Evolutionary conservation across 495 filamentous ascomycete genomes (phyloP).

Genomic region (Penicillium riverlandense): DNA sequence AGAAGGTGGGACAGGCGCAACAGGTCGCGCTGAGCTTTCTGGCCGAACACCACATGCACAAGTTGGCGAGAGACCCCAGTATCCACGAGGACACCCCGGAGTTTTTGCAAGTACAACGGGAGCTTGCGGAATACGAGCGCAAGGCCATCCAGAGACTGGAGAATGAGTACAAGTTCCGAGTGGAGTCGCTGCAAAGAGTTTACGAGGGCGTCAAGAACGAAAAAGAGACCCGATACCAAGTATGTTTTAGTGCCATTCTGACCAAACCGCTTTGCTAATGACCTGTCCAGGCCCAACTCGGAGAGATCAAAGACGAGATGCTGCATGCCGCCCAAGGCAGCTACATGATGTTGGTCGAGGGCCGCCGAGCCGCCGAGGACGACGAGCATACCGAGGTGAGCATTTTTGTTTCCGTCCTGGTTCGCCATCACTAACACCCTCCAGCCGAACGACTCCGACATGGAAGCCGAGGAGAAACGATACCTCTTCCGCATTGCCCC

Average conservation of each 20-base stretch:
- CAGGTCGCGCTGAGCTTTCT: slow-evolving; percentile 30
- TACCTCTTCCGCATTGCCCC: slow-evolving; percentile 20
- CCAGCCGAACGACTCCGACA: slow-evolving; percentile 35
- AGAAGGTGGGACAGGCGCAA: slow-evolving; percentile 34
- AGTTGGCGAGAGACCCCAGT: slow-evolving; percentile 32
- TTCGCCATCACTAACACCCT: background rate
- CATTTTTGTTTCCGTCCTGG: background rate
- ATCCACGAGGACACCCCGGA: slow-evolving; percentile 37
- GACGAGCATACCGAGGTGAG: slow-evolving; percentile 42
- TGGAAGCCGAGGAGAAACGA: slow-evolving; percentile 22
- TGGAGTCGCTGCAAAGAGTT: slow-evolving; percentile 19
- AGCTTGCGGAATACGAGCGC: slow-evolving; percentile 12
- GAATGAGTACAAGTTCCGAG: slow-evolving; percentile 21
- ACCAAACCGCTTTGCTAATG: no score
- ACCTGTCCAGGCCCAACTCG: slow-evolving; percentile 13
- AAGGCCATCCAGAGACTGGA: slow-evolving; percentile 13
- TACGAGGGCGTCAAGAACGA: slow-evolving; percentile 8
- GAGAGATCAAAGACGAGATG: slow-evolving; percentile 31
- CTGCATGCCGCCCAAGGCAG: slow-evolving; percentile 31
- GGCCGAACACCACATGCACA: slow-evolving; percentile 31
- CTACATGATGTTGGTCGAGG: slow-evolving; percentile 33
- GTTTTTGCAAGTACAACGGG: slow-evolving; percentile 22
- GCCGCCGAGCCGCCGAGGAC: slow-evolving; percentile 36
- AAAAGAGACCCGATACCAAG: no score
- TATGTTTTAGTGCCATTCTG: no score